Conservation (phyloP, 1,284 basidiomycete species). For the Xerocomus amazonicus region DNA sequence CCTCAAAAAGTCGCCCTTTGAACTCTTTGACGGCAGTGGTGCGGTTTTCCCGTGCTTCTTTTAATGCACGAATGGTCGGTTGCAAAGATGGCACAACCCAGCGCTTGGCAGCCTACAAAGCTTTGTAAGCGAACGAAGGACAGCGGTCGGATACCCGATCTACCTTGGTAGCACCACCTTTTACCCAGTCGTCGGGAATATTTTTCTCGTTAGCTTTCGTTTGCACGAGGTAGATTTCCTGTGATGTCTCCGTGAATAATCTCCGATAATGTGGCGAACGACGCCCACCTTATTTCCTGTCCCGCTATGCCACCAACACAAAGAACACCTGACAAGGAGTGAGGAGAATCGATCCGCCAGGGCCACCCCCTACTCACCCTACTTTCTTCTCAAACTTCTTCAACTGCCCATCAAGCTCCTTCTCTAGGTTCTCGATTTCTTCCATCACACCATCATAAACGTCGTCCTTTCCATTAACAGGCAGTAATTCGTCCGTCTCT, state of each 20-base stretch:
- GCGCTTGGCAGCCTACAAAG: conserved; percentile 59
- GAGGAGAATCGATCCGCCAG: conserved; percentile 6
- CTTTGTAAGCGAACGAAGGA: conserved; percentile 4
- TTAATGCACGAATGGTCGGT: conserved; percentile 71
- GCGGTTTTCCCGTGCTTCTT: conserved; percentile 89
- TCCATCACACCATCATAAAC: conserved; percentile 74
- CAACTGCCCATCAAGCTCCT: conserved; percentile 64
- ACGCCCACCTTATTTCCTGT: conserved; percentile 68
- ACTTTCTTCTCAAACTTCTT: conserved; percentile 57
- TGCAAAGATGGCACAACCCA: conserved; percentile 76
- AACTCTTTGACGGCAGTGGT: conserved; percentile 78
- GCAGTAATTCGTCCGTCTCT: conserved; percentile 68
- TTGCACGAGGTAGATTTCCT: conserved; percentile 90
- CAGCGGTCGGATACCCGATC: not conserved
- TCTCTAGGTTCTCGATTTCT: conserved; percentile 69
- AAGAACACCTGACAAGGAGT: conserved; percentile 40
- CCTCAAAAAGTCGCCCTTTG: conserved; percentile 73
- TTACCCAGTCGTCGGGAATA: conserved; percentile 82
- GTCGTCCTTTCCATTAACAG: conserved; percentile 78
- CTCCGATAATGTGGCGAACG: not conserved
- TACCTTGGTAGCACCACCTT: conserved; percentile 80
- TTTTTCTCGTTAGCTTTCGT: conserved; percentile 56
- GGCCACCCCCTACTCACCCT: conserved; percentile 40
- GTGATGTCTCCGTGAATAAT: conserved; percentile 6
- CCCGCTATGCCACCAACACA: conserved; percentile 83